Evolutionary conservation across 495 filamentous ascomycete genomes (phyloP), one percentile per base, ranked within the genome.

Genomic region (Lepidopterella palustris): DNA sequence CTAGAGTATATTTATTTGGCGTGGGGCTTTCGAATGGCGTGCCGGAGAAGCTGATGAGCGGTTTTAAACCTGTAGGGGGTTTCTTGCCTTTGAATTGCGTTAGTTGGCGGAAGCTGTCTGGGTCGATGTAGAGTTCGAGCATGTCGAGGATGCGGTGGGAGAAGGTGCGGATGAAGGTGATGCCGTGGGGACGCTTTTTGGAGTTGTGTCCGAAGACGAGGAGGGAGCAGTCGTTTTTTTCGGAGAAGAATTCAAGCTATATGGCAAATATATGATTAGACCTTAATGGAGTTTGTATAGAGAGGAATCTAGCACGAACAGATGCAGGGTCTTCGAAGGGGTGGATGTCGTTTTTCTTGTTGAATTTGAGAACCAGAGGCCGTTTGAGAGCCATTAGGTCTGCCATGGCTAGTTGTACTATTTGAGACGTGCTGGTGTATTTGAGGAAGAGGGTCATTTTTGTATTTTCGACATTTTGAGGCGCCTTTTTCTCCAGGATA

Each of bases 271-370:
- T n/a, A n/a, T n/a, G n/a, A n/a, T n/a, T n/a, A n/a, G n/a, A n/a
- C n/a, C n/a, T n/a, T n/a, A n/a, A n/a, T n/a, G n/a, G n/a, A n/a
- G n/a, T n/a, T n/a, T n/a, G n/a, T n/a, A n/a, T n/a, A n/a, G n/a
- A n/a, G n/a, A n/a, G n/a, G n/a, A n/a, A n/a, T n/a, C n/a, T n/a
- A 10, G 5, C 24, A 27, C 61, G 23, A 54, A 62, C 63, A 62
- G n/a, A n/a, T n/a, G n/a, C n/a, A n/a, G n/a, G n/a, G n/a, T n/a
- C n/a, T 15, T 96, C 95, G 74, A 97, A 98, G 2, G 93, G 93
- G 70, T 90, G 92, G 63, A 95, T 84, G 55, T 81, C 77, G 72
- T 98, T 98, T 76, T 95, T 96, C 79, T 97, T 97, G 73, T 81
- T 87, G 78, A 98, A 96, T 55, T 90, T 89, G 71, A 90, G 80